phyloP scores from a whole-genome alignment of 2,329 filamentous ascomycete genomes.

The Graphilbum ipis-grandicollis region DNA sequence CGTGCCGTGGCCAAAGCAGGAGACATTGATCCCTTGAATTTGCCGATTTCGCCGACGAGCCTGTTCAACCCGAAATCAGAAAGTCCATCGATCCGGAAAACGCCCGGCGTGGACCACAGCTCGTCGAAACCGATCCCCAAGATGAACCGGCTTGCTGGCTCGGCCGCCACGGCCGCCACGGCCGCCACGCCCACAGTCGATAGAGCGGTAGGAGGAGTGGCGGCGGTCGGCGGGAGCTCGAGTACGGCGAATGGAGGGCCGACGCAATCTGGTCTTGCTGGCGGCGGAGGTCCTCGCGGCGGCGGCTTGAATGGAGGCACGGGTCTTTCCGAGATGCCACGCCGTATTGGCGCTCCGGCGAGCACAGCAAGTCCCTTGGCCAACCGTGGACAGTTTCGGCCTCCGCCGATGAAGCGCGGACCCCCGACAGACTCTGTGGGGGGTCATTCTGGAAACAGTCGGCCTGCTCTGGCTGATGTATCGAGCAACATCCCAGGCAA shows the following conservation, averaged over 20 bases:
- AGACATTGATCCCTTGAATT: conserved; percentile 24
- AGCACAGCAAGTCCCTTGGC: conserved; percentile 35
- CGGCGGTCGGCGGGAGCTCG: not conserved
- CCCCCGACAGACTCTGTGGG: conserved; percentile 11
- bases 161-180: conserved; percentile 18
- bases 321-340: conserved; percentile 26
- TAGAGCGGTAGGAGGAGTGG: conserved; percentile 5
- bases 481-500: conserved; percentile 22
- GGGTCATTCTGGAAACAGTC: conserved; percentile 3
- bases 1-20: conserved; percentile 41
- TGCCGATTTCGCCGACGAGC: conserved; percentile 27
- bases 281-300: not conserved
- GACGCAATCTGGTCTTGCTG: no score
- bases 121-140: conserved; percentile 56
- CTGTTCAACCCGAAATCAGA: conserved; percentile 59
- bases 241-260: not conserved
- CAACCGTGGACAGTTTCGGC: conserved; percentile 41
- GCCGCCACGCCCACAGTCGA: conserved; percentile 18
- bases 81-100: conserved; percentile 76
- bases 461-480: conserved; percentile 33
- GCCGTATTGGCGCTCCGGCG: conserved; percentile 42
- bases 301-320: not conserved
- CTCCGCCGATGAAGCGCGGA: conserved; percentile 40
- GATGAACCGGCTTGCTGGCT: conserved; percentile 16
- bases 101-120: conserved; percentile 68